Evolutionary conservation across 345 rosid genomes (phyloP), one percentile per base, ranked within the genome.

Genomic region (Camelina laxa): DNA sequence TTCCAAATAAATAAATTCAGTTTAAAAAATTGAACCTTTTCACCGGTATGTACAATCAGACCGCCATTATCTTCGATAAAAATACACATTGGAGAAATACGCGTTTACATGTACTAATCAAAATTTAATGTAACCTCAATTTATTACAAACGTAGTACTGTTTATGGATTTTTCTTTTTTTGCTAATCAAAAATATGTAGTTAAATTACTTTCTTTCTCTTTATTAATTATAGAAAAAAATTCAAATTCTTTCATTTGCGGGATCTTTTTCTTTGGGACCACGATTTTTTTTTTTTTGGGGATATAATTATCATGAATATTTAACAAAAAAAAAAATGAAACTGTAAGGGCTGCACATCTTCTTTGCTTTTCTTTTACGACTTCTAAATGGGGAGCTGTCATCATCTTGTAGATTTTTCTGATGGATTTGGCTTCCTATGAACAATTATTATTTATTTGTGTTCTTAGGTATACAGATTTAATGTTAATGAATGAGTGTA

Each of bases 301-400:
- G 15, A 6, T 60, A 61, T n/a, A 51, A 30, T 44, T 31, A 53
- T 36, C 2, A 67, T 61, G 49, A 22, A 17, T 63, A 70, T 47
- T 12, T 44, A 63, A 45, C 24, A 36, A 70, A 44, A 27, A 17
- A 27, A 17, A 80, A 80, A 78, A 78, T 69, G 78, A 79, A 70
- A 58, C 68, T 84, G 81, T 60, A 74, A 83, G 83, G 56, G 82
- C 82, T 76, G 81, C 65, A 69, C 80, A 69, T 85, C 86, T 51
- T 82, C 96, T 89, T 93, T 85, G 69, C 97, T 93, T 91, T 87
- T 82, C 85, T 81, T 83, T 71, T 83, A 89, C 93, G 97, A 85
- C 92, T 77, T 77, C 56, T 64, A 70, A 65, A 65, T 70, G 76
- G 76, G 67, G 80, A 65, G 76, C 80, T 77, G 76, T 77, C 80